Conservation (phyloP, 352 stramenopile species). For the Phytophthora fragariaefolia region DNA sequence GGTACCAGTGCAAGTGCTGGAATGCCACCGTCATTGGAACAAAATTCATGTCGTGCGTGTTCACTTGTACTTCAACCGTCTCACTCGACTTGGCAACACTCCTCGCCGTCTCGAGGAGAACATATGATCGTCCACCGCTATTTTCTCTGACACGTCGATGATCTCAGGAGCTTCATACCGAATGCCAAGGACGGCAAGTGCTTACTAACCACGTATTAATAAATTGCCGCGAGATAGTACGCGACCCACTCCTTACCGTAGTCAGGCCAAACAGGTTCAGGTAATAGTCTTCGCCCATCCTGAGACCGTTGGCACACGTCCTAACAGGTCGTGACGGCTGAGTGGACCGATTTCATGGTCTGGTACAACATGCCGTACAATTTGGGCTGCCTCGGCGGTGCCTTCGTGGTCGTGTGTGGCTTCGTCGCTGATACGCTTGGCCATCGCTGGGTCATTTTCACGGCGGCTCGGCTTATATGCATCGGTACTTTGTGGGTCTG, state of each 20-base stretch:
- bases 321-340: no score
- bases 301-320: no score
- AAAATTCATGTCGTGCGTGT: constrained; percentile 14
- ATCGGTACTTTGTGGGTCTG: constrained; percentile 40
- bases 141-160: not conserved
- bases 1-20: constrained; percentile 20
- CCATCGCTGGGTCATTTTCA: constrained; percentile 43
- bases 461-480: constrained; percentile 44
- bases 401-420: constrained; percentile 30
- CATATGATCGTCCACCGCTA: not conserved
- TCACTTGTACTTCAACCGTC: not conserved
- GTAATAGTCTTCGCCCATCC: constrained; percentile 41
- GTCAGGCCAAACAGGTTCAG: constrained; percentile 7
- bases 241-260: constrained; percentile 14
- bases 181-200: not conserved
- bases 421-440: constrained; percentile 40
- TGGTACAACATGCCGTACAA: constrained; percentile 41
- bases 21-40: constrained; percentile 18
- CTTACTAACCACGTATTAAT: constrained; percentile 12
- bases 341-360: constrained; percentile 44
- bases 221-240: constrained; percentile 18
- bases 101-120: not conserved
- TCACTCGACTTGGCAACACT: not conserved
- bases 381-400: constrained; percentile 27
- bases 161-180: not conserved